These are phyloP conservation scores for Skeletonema menzelii DNA, from an alignment of 108 stramenopile genomes.

Conservation along the genomic window DNA sequence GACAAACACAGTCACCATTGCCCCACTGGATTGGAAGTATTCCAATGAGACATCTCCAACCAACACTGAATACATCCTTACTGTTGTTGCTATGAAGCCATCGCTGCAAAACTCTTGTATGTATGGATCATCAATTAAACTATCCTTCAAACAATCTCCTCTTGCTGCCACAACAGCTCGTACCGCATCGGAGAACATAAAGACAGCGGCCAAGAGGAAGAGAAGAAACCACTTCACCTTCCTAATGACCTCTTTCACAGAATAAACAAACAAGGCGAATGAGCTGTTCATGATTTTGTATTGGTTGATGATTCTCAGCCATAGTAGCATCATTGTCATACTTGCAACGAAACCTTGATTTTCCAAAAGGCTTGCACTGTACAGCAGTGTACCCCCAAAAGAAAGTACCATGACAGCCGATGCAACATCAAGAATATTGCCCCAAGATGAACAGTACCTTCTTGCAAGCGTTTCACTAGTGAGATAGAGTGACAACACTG, in stretches of 20 bases:
- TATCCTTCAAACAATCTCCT: constrained; percentile 26
- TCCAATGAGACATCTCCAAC: constrained; percentile 38
- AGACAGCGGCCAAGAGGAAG: constrained; percentile 23
- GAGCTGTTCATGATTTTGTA: constrained; percentile 45
- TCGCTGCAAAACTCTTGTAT: constrained; percentile 29
- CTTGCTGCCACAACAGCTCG: constrained; percentile 24
- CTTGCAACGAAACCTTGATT: constrained; percentile 32
- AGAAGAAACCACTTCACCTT: constrained; percentile 38
- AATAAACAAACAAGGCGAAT: constrained; percentile 39
- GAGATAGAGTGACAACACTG: constrained; percentile 42
- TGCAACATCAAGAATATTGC: constrained; percentile 42
- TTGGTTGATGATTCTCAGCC: constrained; percentile 36
- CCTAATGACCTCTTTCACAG: constrained; percentile 26
- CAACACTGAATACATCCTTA: constrained; percentile 38
- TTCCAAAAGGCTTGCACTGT: constrained; percentile 1
- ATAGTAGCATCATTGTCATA: constrained; percentile 36
- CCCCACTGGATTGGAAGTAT: constrained; percentile 25
- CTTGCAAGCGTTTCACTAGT: constrained; percentile 35
- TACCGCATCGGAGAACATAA: constrained; percentile 43
- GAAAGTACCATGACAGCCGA: constrained; percentile 27
- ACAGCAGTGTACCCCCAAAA: constrained; percentile 2
- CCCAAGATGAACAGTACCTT: constrained; percentile 33
- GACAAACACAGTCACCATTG: constrained; percentile 32
- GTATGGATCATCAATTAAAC: constrained; percentile 5
- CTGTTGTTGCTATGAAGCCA: constrained; percentile 12